A percentile compares a stretch with the other conserved stretches of the same genome.
Conservation (phyloP, 2,329 filamentous ascomycete genomes). For the Epichloe aotearoae region DNA sequence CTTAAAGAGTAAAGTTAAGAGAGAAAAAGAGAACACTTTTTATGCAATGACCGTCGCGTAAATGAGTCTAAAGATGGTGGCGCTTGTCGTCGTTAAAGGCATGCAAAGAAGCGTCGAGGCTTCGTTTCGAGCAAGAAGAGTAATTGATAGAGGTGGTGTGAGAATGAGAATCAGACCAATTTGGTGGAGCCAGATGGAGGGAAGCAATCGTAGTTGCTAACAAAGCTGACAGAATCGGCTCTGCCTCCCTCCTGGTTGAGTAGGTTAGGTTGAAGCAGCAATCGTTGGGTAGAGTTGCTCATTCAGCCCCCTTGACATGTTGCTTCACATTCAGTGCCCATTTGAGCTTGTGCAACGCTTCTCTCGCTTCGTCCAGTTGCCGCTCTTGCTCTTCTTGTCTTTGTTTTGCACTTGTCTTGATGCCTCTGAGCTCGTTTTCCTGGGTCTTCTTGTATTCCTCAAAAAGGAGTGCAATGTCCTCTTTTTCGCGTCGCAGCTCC, state of each 20-base stretch:
- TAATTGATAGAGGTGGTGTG: too few species aligned
- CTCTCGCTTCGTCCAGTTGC: slow-evolving; percentile 43
- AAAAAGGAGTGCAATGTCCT: slow-evolving; percentile 46
- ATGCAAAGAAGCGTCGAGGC: neutral
- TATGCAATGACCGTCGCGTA: slow-evolving; percentile 3
- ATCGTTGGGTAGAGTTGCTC: slow-evolving; percentile 1
- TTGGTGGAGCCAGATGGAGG: neutral
- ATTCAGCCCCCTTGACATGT: slow-evolving; percentile 43
- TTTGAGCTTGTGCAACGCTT: slow-evolving; percentile 52
- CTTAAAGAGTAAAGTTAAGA: neutral
- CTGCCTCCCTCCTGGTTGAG: neutral
- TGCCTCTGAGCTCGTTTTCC: slow-evolving; percentile 43
- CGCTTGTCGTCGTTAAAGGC: neutral
- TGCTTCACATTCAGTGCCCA: slow-evolving; percentile 61
- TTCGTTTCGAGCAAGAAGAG: neutral
- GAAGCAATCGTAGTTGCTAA: neutral
- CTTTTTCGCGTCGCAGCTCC: slow-evolving; percentile 46
- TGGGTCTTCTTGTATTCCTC: slow-evolving; percentile 52
- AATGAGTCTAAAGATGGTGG: neutral
- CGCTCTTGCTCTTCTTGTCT: slow-evolving; percentile 49
- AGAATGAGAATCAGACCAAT: too few species aligned
- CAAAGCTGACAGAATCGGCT: neutral
- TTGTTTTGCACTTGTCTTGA: slow-evolving; percentile 42
- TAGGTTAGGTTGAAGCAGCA: neutral
- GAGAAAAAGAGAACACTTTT: too few species aligned